Evolutionary conservation across 1,284 basidiomycete genomes (phyloP), one percentile per base, ranked within the genome.

Genomic region (Trichosporon faecale): DNA sequence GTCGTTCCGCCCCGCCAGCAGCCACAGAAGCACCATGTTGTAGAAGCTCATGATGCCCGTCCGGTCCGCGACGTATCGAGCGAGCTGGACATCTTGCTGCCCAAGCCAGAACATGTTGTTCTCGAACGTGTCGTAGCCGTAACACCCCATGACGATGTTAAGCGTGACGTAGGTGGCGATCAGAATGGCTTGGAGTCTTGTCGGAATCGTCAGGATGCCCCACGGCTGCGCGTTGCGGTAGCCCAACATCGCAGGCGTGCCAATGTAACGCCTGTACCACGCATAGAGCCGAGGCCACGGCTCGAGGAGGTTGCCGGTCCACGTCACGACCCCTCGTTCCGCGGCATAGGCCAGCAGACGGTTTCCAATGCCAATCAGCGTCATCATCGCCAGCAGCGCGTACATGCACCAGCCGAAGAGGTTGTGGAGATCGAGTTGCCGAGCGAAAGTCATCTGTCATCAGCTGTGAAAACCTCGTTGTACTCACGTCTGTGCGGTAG

Each of bases 41-140:
- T 74, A 77, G 57, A 78, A 75, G 57, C 69, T 70, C 73, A 79
- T 75, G 70, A 79, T 75, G 31, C 73, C 78, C 0, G 76, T 76
- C 14, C 76, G 71, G 68, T 77, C 77, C 7, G 73, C 72, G 11
- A 77, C 33, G 55, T 76, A 77, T 29, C 76, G 68, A 1, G 46
- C 68, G 23, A 76, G 55, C 65, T 77, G 75, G 18, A 64, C 14
- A 27, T 66, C 57, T 9, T 55, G 49, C 21, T 67, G 52, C 3
- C 46, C 29, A 4, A 60, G 61, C 66, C 70, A 76, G 66, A 68
- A 74, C 8, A 75, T 64, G 68, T 76, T 76, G 6, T 76, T 71
- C 1, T 73, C 33, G 84, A 88, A 79, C 88, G 89, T 60, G 83
- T 92, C 64, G 79, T 88, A 76, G 80, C 86, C 72, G 77, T 83